Evolutionary conservation across 306 rosid species (phyloP).

Genomic region (Medicago lupulina): DNA sequence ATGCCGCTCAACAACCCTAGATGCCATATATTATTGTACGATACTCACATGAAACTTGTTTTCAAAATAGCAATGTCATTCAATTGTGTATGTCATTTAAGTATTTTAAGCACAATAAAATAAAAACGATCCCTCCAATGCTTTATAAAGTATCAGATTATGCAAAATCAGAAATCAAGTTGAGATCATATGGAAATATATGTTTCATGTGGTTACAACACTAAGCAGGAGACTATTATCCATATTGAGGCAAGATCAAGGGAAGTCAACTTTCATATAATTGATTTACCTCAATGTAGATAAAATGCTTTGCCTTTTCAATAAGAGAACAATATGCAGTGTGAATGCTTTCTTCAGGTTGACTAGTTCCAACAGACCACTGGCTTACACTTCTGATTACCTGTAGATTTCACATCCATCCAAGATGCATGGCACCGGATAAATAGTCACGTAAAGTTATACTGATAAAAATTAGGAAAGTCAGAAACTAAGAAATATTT

Average conservation of each 20-base stretch:
- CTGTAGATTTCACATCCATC: constrained; percentile 54
- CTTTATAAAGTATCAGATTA: constrained; percentile 18
- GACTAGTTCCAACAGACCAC: constrained; percentile 98
- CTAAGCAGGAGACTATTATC: constrained; percentile 31
- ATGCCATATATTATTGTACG: background rate
- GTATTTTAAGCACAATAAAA: constrained; percentile 4
- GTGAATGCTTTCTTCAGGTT: constrained; percentile 91
- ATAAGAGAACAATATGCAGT: constrained; percentile 91
- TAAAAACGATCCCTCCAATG: background rate
- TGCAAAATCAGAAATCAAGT: constrained; percentile 18
- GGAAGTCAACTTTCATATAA: constrained; percentile 11
- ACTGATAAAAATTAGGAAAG: constrained; percentile 33
- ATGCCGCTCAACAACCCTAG: background rate
- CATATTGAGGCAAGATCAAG: constrained; percentile 30
- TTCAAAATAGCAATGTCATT: constrained; percentile 21
- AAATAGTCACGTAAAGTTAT: constrained; percentile 24
- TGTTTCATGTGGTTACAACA: constrained; percentile 18
- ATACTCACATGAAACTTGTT: constrained; percentile 3
- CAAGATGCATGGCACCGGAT: constrained; percentile 28
- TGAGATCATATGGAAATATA: constrained; percentile 13
- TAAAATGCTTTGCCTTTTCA: constrained; percentile 88
- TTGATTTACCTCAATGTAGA: constrained; percentile 87
- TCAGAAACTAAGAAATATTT: constrained; percentile 23
- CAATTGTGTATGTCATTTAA: constrained; percentile 28
- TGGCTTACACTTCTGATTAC: constrained; percentile 96